Conservation (phyloP, 2,329 filamentous ascomycete genomes). For the Trichoderma endophyticum region DNA sequence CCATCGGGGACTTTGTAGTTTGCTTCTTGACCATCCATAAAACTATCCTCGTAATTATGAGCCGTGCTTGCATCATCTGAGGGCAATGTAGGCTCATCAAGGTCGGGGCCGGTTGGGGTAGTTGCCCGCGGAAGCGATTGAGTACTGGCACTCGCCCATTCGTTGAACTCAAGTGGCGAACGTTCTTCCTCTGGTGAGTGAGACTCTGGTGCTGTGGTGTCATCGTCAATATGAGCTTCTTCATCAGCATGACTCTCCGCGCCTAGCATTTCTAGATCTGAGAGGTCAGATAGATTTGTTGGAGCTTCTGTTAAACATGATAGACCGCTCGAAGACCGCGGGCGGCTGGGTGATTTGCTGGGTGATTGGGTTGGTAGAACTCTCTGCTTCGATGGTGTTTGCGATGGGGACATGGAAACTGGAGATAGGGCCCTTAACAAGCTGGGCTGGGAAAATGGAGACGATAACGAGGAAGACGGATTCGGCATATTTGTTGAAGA, state of each 20-base stretch:
- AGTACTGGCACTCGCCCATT: background rate
- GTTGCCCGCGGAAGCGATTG: background rate
- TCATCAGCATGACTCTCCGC: background rate
- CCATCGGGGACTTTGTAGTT: background rate
- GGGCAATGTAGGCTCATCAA: background rate
- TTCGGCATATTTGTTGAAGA: background rate
- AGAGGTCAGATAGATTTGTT: background rate
- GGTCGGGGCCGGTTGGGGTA: background rate
- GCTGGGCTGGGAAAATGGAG: background rate
- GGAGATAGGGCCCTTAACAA: background rate
- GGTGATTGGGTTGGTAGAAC: background rate
- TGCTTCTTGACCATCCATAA: background rate
- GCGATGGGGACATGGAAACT: background rate
- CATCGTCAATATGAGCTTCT: too few species aligned
- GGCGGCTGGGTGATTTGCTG: background rate
- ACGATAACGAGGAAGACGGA: background rate
- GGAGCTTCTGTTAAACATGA: background rate
- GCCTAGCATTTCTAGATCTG: background rate
- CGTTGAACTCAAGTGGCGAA: background rate
- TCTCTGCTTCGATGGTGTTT: background rate
- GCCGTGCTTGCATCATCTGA: background rate
- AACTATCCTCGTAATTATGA: background rate
- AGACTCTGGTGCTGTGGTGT: background rate
- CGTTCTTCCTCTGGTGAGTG: background rate
- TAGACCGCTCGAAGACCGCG: background rate